Evolutionary conservation across 345 rosid genomes (phyloP).

Genomic region (Eutrema yunnanense): DNA sequence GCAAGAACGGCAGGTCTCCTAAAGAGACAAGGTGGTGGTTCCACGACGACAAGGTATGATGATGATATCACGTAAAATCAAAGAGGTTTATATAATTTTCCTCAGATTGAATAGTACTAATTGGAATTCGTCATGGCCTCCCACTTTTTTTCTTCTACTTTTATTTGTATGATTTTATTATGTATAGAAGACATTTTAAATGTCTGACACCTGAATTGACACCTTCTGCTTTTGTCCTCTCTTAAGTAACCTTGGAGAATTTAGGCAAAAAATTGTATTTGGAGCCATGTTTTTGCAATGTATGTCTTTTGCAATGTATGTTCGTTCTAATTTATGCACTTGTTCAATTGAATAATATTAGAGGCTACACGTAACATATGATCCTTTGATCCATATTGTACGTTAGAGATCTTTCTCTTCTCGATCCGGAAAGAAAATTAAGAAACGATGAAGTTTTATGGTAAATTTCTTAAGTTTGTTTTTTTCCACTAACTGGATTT

Average conservation of each 20-base stretch:
- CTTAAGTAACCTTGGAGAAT: not conserved
- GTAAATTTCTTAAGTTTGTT: too few species aligned
- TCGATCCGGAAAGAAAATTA: too few species aligned
- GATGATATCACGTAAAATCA: not conserved
- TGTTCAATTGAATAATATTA: too few species aligned
- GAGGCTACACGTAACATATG: too few species aligned
- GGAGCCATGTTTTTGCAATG: not conserved
- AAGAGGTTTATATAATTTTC: constrained; percentile 17
- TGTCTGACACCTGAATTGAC: not conserved
- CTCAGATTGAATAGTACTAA: not conserved
- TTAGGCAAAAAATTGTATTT: not conserved
- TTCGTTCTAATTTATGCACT: too few species aligned
- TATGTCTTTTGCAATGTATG: not conserved
- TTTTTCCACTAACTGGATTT: too few species aligned
- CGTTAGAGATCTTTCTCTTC: too few species aligned
- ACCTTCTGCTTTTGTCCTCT: not conserved
- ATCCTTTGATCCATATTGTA: too few species aligned
- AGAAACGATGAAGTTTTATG: too few species aligned
- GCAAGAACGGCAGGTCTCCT: constrained; percentile 92
- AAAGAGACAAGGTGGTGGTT: constrained; percentile 99
- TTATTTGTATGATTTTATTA: not conserved
- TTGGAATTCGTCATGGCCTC: not conserved
- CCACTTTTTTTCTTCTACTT: not conserved
- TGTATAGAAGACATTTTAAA: not conserved
- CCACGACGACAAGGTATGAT: constrained; percentile 86